These are phyloP conservation scores for Euryodendron excelsum DNA, from an alignment of 148 eudicot species.

Conservation along the genomic window DNA sequence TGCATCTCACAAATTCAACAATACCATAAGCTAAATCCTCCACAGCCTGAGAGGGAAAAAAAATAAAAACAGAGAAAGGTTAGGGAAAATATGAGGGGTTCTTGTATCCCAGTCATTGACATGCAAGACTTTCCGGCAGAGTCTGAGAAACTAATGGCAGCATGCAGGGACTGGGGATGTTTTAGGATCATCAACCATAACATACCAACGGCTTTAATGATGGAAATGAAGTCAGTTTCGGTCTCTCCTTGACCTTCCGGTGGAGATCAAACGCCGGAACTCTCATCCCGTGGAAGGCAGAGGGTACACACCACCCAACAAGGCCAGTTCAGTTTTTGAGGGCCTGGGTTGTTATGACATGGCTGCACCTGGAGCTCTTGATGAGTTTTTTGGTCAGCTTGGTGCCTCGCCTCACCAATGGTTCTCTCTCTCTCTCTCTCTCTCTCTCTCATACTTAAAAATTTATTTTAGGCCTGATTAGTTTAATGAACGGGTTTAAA, in stretches of 20 bases:
- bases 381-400: conserved; percentile 21
- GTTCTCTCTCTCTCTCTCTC: too few species aligned
- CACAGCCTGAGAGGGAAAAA: not conserved
- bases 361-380: conserved; percentile 17
- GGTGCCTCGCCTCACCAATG: conserved; percentile 16
- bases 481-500: too few species aligned
- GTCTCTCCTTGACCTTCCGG: conserved; percentile 21
- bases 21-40: not conserved
- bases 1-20: not conserved
- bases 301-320: conserved; percentile 14
- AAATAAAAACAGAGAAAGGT: not conserved
- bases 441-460: too few species aligned
- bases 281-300: not conserved
- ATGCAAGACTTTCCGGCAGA: conserved; percentile 1
- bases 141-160: conserved; percentile 16
- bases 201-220: conserved; percentile 12
- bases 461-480: too few species aligned
- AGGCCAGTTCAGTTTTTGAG: conserved; percentile 13
- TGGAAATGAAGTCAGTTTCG: conserved; percentile 18
- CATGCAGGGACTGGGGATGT: too few species aligned
- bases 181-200: too few species aligned
- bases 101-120: not conserved
- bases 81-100: not conserved
- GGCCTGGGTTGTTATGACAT: conserved; percentile 23
- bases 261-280: conserved; percentile 24